Evolutionary conservation across 371 early-diverging fungal genomes (phyloP).

Genomic region (Mucor ambiguus): DNA sequence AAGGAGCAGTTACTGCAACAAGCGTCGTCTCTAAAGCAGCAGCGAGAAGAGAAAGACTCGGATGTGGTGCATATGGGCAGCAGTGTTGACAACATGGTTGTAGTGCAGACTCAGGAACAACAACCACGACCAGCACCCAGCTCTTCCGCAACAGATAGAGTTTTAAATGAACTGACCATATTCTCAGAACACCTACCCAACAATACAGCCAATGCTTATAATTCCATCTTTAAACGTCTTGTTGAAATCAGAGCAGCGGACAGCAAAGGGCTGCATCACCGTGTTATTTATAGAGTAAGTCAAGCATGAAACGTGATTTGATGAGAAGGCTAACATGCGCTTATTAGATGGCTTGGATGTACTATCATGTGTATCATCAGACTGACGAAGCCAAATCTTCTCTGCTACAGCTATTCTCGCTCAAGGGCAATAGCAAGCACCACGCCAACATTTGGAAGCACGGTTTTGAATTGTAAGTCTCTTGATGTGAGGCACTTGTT

Average conservation of each 20-base stretch:
- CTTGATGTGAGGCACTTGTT: background rate
- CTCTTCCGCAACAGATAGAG: background rate
- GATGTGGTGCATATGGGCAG: slow-evolving; percentile 1
- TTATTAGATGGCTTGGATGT: slow-evolving; percentile 65
- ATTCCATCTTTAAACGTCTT: slow-evolving; percentile 49
- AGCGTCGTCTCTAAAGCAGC: background rate
- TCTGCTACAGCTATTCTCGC: slow-evolving; percentile 57
- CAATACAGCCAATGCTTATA: slow-evolving; percentile 39
- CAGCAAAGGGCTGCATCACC: slow-evolving; percentile 69
- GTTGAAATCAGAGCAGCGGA: slow-evolving; percentile 52
- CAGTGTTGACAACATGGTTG: background rate
- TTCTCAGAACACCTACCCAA: slow-evolving; percentile 12
- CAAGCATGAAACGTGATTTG: background rate
- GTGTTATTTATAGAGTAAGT: slow-evolving; percentile 64
- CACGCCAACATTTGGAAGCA: slow-evolving; percentile 72
- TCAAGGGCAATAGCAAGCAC: slow-evolving; percentile 54
- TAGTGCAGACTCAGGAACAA: background rate
- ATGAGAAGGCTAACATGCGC: background rate
- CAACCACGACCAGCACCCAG: background rate
- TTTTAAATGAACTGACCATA: background rate
- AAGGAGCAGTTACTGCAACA: slow-evolving; percentile 12
- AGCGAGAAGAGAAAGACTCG: background rate
- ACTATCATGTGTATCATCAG: slow-evolving; percentile 56
- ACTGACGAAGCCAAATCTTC: slow-evolving; percentile 60
- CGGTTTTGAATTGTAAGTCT: slow-evolving; percentile 65